These are phyloP conservation scores for Nitzschia sp. DNA, from an alignment of 108 stramenopile species.

Conservation along the genomic window DNA sequence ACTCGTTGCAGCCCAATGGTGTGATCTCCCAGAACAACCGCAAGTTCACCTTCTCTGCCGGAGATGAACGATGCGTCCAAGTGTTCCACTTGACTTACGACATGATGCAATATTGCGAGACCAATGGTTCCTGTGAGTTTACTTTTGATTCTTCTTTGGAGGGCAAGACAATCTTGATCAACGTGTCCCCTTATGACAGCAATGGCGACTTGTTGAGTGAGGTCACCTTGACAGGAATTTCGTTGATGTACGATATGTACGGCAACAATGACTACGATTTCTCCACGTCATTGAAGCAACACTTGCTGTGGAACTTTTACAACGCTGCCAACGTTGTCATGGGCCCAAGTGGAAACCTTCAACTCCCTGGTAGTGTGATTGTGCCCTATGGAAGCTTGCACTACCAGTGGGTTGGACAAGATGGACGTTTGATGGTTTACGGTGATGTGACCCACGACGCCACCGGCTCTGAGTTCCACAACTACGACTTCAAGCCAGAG, in stretches of 20 bases:
- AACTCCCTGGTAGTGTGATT: slow-evolving; percentile 22
- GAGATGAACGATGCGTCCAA: slow-evolving; percentile 6
- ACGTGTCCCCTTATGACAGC: slow-evolving; percentile 20
- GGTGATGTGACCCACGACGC: slow-evolving; percentile 18
- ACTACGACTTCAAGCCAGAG: slow-evolving; percentile 22
- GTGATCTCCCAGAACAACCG: not conserved
- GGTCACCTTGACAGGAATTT: slow-evolving; percentile 1
- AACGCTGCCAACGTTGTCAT: slow-evolving; percentile 19
- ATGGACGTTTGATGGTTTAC: slow-evolving; percentile 19
- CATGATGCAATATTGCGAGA: not conserved
- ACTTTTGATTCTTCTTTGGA: not conserved
- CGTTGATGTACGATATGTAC: not conserved
- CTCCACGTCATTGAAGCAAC: not conserved
- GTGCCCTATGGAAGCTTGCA: slow-evolving; percentile 18
- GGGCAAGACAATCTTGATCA: slow-evolving; percentile 38
- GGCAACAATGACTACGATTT: slow-evolving; percentile 15
- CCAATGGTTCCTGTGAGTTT: not conserved
- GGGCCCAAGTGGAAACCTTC: slow-evolving; percentile 9
- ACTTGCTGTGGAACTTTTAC: slow-evolving; percentile 35
- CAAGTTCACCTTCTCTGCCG: not conserved
- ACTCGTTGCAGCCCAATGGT: slow-evolving; percentile 8
- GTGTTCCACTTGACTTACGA: slow-evolving; percentile 5
- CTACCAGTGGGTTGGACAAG: slow-evolving; percentile 20
- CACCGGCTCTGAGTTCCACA: slow-evolving; percentile 31
- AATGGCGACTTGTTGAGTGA: slow-evolving; percentile 1